phyloP scores from a whole-genome alignment of 768 basidiomycete species.

The Leccinum barrowsii region DNA sequence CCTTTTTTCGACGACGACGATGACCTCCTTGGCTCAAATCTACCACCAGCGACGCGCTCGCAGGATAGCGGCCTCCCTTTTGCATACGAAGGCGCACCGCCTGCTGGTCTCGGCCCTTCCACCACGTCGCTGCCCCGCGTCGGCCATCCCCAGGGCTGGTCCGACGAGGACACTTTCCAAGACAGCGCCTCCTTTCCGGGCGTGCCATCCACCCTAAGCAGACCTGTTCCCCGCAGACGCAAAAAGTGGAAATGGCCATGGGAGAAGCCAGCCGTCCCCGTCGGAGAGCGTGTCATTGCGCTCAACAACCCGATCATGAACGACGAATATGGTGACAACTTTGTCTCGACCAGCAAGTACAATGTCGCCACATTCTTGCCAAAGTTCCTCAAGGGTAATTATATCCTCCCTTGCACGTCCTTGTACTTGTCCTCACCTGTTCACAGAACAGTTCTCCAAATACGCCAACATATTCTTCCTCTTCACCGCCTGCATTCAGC shows the following conservation, averaged over 20 bases:
- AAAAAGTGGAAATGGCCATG: conserved; percentile 78
- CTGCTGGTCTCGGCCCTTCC: conserved; percentile 54
- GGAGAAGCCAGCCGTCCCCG: conserved; percentile 61
- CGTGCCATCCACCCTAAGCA: conserved; percentile 14
- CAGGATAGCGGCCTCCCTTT: conserved; percentile 55
- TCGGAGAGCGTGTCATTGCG: conserved; percentile 75
- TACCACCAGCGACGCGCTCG: conserved; percentile 35
- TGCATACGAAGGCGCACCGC: conserved; percentile 53
- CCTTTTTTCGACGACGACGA: conserved; percentile 85
- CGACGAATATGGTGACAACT: conserved; percentile 71
- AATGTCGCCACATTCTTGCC: conserved; percentile 83
- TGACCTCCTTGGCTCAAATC: conserved; percentile 32
- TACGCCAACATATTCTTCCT: conserved; percentile 99
- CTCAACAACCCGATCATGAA: conserved; percentile 75
- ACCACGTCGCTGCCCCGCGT: conserved; percentile 37
- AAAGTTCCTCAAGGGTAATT: conserved; percentile 88
- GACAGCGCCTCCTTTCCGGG: conserved; percentile 42
- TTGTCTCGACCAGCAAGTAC: conserved; percentile 94
- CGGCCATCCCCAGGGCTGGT: conserved; percentile 68
- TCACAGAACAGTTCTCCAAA: conserved; percentile 93
- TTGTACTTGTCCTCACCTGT: conserved; percentile 5
- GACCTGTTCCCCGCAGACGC: conserved; percentile 18
- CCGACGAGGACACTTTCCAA: conserved; percentile 56
- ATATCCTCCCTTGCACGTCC: background rate
- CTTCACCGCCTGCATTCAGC: conserved; percentile 95